These are phyloP conservation scores for Leucaena leucocephala DNA, from an alignment of 306 rosid genomes.

Conservation along the genomic window DNA sequence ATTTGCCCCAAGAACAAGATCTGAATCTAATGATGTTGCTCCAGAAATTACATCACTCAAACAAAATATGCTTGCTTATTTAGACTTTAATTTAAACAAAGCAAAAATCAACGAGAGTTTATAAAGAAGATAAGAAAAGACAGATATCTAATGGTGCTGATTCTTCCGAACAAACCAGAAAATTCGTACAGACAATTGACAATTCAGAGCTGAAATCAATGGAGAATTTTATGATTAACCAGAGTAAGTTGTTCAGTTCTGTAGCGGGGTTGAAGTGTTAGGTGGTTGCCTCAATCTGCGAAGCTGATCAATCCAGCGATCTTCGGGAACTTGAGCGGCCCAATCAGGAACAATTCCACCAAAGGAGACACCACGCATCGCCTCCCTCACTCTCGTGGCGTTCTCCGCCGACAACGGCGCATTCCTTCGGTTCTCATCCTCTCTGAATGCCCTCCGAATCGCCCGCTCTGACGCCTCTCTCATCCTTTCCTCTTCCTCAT, in stretches of 20 bases:
- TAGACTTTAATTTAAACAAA: neutral
- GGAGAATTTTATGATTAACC: neutral
- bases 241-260: neutral
- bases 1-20: neutral
- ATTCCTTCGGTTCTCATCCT: slow-evolving; percentile 72
- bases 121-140: neutral
- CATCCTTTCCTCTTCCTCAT: slow-evolving; percentile 41
- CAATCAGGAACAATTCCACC: slow-evolving; percentile 74
- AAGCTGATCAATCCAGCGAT: slow-evolving; percentile 75
- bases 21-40: neutral
- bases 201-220: slow-evolving; percentile 10
- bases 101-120: neutral
- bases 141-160: neutral
- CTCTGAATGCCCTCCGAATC: slow-evolving; percentile 66
- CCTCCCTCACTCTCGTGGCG: slow-evolving; percentile 77
- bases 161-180: too few species aligned
- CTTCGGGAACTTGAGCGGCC: slow-evolving; percentile 64
- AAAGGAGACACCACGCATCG: slow-evolving; percentile 81
- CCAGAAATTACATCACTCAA: neutral
- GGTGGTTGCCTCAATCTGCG: slow-evolving; percentile 53
- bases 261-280: slow-evolving; percentile 16
- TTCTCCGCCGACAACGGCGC: slow-evolving; percentile 80
- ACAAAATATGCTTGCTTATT: neutral
- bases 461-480: slow-evolving; percentile 49
- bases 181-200: neutral